Conservation (phyloP, 768 basidiomycete species). For the Podaxis sp. region DNA sequence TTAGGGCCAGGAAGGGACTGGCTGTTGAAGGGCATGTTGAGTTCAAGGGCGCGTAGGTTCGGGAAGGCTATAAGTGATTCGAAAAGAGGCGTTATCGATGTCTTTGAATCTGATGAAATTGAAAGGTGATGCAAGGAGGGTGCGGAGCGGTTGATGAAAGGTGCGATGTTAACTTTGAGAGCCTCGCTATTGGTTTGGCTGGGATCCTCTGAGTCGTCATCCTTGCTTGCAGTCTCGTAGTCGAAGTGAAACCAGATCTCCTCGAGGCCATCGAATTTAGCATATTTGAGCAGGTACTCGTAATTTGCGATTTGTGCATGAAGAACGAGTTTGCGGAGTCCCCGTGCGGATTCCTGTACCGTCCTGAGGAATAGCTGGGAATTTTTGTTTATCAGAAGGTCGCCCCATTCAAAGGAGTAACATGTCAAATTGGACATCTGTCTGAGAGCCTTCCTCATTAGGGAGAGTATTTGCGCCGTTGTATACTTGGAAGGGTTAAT, state of each 20-base stretch:
- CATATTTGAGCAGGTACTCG: not conserved
- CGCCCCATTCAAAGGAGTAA: constrained; percentile 6
- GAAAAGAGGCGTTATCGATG: constrained; percentile 19
- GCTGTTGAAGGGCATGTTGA: not conserved
- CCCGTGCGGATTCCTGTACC: not conserved
- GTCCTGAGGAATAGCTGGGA: not conserved
- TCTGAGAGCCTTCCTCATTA: not conserved
- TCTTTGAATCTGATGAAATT: constrained; percentile 28
- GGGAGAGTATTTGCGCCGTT: not conserved
- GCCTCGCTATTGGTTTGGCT: not conserved
- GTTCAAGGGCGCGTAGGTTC: not conserved
- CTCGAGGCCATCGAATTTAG: not conserved
- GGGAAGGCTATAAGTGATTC: constrained; percentile 19
- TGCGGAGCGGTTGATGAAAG: not conserved
- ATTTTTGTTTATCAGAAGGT: not conserved
- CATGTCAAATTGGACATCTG: not conserved
- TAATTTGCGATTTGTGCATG: not conserved
- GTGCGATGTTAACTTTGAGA: not conserved
- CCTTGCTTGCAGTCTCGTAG: not conserved
- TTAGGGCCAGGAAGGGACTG: not conserved
- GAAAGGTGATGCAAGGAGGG: constrained; percentile 26
- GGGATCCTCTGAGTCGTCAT: not conserved
- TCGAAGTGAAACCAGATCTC: not conserved
- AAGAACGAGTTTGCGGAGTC: not conserved
- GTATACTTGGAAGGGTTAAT: not conserved